Conservation (phyloP, 352 stramenopile species). For the Phytopythium cucurbitacearum region DNA sequence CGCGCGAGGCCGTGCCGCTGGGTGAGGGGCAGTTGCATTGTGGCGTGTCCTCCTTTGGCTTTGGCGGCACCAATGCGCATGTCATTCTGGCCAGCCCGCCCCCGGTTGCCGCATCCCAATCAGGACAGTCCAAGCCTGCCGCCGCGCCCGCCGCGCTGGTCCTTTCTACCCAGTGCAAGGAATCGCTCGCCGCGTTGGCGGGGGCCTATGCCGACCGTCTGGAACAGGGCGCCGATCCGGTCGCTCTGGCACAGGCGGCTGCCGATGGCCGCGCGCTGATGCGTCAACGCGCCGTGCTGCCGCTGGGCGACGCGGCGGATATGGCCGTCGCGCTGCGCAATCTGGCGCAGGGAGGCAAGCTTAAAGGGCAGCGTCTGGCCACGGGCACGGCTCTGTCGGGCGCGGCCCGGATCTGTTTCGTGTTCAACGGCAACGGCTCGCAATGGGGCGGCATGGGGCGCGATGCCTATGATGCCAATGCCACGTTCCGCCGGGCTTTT, state of each 20-base stretch:
- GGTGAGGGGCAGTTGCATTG: constrained; percentile 5
- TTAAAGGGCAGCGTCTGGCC: constrained; percentile 5
- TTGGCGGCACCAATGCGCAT: constrained; percentile 5
- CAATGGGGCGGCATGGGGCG: constrained; percentile 4
- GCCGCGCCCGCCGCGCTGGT: constrained; percentile 3
- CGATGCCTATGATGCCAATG: constrained; percentile 5
- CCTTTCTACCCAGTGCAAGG: constrained; percentile 5
- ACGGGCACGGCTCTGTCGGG: constrained; percentile 4
- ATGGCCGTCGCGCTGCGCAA: constrained; percentile 4
- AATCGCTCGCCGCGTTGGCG: constrained; percentile 4
- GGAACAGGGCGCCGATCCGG: constrained; percentile 4
- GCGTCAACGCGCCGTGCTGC: constrained; percentile 4
- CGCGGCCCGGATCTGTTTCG: constrained; percentile 4
- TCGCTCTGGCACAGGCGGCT: constrained; percentile 4
- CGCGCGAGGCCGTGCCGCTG: constrained; percentile 4
- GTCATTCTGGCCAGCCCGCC: constrained; percentile 4
- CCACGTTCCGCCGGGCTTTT: constrained; percentile 5
- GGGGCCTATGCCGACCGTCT: constrained; percentile 4
- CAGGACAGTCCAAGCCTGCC: constrained; percentile 5
- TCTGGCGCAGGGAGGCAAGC: constrained; percentile 4
- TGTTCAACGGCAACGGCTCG: constrained; percentile 5
- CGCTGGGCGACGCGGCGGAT: constrained; percentile 4
- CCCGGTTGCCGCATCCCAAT: constrained; percentile 5
- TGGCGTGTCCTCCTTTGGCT: constrained; percentile 5
- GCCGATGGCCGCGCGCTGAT: constrained; percentile 4